Evolutionary conservation across 2,329 filamentous ascomycete genomes (phyloP).

Genomic region (Beauveria pseudobassiana): DNA sequence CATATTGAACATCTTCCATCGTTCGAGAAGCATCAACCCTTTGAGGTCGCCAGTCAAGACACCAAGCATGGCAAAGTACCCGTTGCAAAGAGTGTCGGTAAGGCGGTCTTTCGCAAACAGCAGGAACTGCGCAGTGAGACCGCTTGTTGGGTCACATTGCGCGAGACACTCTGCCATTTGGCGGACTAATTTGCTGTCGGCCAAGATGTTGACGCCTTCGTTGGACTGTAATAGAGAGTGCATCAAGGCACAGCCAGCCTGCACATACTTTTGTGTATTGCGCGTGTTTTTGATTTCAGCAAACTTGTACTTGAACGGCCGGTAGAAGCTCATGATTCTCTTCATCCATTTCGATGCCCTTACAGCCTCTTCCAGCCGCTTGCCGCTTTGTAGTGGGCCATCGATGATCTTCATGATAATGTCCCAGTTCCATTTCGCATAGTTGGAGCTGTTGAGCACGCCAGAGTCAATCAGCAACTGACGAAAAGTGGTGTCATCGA

Average conservation of each 20-base stretch:
- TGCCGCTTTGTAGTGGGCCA: conserved; percentile 82
- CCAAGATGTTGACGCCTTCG: conserved; percentile 77
- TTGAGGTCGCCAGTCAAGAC: conserved; percentile 74
- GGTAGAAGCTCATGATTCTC: conserved; percentile 86
- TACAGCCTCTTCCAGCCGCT: conserved; percentile 87
- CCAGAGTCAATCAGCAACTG: conserved; percentile 68
- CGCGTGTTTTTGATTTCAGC: conserved; percentile 85
- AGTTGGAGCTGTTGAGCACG: conserved; percentile 83
- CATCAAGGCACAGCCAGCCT: conserved; percentile 81
- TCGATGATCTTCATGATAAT: conserved; percentile 85
- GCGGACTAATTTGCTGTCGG: conserved; percentile 85
- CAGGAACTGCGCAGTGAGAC: conserved; percentile 72
- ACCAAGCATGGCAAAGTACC: conserved; percentile 91
- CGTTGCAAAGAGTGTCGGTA: conserved; percentile 77
- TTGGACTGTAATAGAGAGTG: conserved; percentile 76
- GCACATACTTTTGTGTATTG: conserved; percentile 88
- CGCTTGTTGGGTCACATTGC: conserved; percentile 80
- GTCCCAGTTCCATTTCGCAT: conserved; percentile 96
- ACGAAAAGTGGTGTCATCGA: conserved; percentile 56
- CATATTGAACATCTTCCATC: conserved; percentile 99
- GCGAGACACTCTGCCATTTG: conserved; percentile 95
- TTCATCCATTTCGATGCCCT: conserved; percentile 96
- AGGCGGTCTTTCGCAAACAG: conserved; percentile 84
- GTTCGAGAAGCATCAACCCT: conserved; percentile 82
- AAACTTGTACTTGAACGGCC: conserved; percentile 95